Percentiles rank a stretch among this genome's conserved stretches.
Evolutionary conservation across 2,329 filamentous ascomycete genomes (phyloP).

Genomic region (Fusarium tanahbumbuense): DNA sequence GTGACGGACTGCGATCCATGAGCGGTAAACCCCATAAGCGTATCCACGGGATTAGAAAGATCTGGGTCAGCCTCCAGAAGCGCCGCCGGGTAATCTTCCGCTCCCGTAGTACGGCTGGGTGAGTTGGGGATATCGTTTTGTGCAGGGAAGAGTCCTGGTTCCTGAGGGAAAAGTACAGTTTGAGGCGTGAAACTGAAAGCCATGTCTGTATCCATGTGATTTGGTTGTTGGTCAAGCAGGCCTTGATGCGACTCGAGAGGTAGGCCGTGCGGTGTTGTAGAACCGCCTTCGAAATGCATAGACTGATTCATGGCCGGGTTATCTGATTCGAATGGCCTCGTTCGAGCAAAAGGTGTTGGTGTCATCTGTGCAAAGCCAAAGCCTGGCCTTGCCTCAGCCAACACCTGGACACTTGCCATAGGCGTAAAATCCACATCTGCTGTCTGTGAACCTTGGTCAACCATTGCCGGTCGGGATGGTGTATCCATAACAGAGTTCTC

Average conservation of each 20-base stretch:
- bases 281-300: constrained; percentile 17
- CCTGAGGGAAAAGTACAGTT: constrained; percentile 31
- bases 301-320: constrained; percentile 21
- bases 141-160: constrained; percentile 23
- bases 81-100: constrained; percentile 39
- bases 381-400: constrained; percentile 42
- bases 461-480: constrained; percentile 47
- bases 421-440: constrained; percentile 47
- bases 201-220: constrained; percentile 22
- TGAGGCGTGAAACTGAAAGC: constrained; percentile 38
- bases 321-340: constrained; percentile 27
- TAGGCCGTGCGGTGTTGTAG: constrained; percentile 12
- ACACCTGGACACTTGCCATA: constrained; percentile 45
- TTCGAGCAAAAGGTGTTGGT: constrained; percentile 42
- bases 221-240: constrained; percentile 25
- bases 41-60: constrained; percentile 10
- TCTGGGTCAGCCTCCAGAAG: constrained; percentile 34
- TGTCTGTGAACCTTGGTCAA: constrained; percentile 53
- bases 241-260: constrained; percentile 10
- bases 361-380: constrained; percentile 43
- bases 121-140: constrained; percentile 16
- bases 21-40: constrained; percentile 20
- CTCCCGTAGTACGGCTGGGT: constrained; percentile 5
- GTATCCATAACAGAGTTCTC: constrained; percentile 33
- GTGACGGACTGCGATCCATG: constrained; percentile 8